Percentiles rank a stretch among this genome's conserved stretches.
Conservation (phyloP, 2,329 filamentous ascomycete species). For the Zymoseptoria brevis region DNA sequence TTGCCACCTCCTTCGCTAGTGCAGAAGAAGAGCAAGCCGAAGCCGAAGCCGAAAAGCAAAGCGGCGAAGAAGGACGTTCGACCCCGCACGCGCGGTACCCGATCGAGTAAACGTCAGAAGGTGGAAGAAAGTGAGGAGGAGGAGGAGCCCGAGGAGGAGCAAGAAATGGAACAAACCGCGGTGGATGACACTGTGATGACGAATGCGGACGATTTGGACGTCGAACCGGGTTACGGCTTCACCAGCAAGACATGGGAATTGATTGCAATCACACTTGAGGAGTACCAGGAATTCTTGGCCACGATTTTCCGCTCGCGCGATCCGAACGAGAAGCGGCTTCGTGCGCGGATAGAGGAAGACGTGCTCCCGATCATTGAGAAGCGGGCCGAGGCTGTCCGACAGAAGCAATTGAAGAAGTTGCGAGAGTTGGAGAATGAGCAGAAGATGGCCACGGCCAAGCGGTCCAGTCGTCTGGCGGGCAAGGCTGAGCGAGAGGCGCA, state of each 20-base stretch:
- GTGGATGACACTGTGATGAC: conserved; percentile 32
- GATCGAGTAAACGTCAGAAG: conserved; percentile 66
- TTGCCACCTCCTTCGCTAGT: conserved; percentile 46
- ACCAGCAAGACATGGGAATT: conserved; percentile 85
- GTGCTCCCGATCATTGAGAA: conserved; percentile 79
- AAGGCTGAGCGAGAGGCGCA: conserved; percentile 71
- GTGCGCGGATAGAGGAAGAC: conserved; percentile 63
- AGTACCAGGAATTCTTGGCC: conserved; percentile 65
- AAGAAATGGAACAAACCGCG: conserved; percentile 33
- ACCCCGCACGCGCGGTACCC: conserved; percentile 48
- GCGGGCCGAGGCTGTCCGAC: conserved; percentile 58
- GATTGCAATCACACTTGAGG: conserved; percentile 69
- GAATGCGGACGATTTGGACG: conserved; percentile 28
- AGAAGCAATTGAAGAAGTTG: conserved; percentile 66
- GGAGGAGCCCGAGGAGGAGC: conserved; percentile 37
- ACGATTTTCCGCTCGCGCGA: conserved; percentile 70
- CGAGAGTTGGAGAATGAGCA: conserved; percentile 74
- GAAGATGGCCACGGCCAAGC: conserved; percentile 86
- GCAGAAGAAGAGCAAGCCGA: conserved; percentile 46
- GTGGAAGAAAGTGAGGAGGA: conserved; percentile 40
- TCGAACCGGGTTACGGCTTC: conserved; percentile 45
- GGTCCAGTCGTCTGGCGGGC: conserved; percentile 79
- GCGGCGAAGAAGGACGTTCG: conserved; percentile 51
- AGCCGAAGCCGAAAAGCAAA: conserved; percentile 51
- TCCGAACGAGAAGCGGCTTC: conserved; percentile 72